Conservation (phyloP, 2,329 filamentous ascomycete genomes). For the Phyllosticta citribraziliensis region DNA sequence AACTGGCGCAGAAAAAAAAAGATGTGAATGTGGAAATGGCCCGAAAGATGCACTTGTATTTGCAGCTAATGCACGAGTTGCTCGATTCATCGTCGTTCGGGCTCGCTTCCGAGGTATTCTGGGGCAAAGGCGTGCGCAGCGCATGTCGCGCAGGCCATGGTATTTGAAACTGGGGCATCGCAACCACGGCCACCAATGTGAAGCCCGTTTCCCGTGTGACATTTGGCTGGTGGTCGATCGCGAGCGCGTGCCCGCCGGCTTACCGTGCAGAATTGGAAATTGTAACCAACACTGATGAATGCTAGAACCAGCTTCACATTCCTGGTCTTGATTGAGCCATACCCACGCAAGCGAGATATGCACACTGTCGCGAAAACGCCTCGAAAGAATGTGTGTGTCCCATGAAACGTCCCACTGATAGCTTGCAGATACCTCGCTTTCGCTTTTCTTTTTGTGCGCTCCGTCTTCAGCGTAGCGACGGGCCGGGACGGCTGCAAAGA, state of each 20-base stretch:
- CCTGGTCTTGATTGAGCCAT: not conserved
- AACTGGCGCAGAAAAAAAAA: not conserved
- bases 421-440: not conserved
- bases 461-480: not conserved
- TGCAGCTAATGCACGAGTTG: not conserved
- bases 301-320: not conserved
- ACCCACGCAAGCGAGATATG: no score
- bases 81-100: not conserved
- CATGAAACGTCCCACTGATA: not conserved
- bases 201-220: not conserved
- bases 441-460: not conserved
- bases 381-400: not conserved
- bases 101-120: not conserved
- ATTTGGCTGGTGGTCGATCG: not conserved
- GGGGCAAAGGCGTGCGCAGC: not conserved
- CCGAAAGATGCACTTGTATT: not conserved
- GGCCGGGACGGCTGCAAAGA: not conserved
- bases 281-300: not conserved
- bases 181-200: not conserved
- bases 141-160: not conserved
- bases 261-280: not conserved
- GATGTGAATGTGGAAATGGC: not conserved
- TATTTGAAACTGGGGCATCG: not conserved
- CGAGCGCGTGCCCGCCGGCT: not conserved
- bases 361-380: no score